Conservation (phyloP, 2,329 filamentous ascomycete species). For the Fusarium coffeatum region DNA sequence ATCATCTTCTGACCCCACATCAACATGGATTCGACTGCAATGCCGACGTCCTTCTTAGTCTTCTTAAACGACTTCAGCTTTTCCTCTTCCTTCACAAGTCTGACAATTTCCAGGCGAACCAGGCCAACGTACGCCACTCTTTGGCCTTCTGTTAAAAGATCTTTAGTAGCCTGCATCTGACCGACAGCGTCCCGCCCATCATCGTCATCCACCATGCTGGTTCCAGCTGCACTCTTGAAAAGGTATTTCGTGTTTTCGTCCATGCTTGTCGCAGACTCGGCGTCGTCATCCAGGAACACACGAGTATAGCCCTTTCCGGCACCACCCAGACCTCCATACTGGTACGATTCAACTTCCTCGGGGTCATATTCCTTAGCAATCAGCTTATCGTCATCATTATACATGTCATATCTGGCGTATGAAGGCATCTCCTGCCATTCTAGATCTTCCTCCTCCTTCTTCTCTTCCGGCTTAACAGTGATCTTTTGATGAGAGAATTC, state of each 20-base stretch:
- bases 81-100: constrained; percentile 78
- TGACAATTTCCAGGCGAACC: constrained; percentile 81
- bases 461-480: constrained; percentile 66
- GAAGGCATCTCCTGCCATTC: constrained; percentile 96
- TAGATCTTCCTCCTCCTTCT: constrained; percentile 66
- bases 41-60: constrained; percentile 76
- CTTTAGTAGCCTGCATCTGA: constrained; percentile 96
- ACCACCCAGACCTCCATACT: constrained; percentile 83
- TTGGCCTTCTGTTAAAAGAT: constrained; percentile 93
- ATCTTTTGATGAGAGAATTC: constrained; percentile 93
- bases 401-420: constrained; percentile 92
- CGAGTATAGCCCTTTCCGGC: constrained; percentile 95
- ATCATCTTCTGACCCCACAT: constrained; percentile 99
- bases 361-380: constrained; percentile 84
- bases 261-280: constrained; percentile 92
- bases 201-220: constrained; percentile 75
- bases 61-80: constrained; percentile 70
- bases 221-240: constrained; percentile 78
- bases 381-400: constrained; percentile 91
- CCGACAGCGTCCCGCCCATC: constrained; percentile 86
- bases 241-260: constrained; percentile 97
- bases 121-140: constrained; percentile 95
- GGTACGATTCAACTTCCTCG: constrained; percentile 74
- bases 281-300: constrained; percentile 95
- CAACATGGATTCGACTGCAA: constrained; percentile 80